Evolutionary conservation across 2,329 filamentous ascomycete species (phyloP).

Genomic region (Cucurbitaria berberidis): DNA sequence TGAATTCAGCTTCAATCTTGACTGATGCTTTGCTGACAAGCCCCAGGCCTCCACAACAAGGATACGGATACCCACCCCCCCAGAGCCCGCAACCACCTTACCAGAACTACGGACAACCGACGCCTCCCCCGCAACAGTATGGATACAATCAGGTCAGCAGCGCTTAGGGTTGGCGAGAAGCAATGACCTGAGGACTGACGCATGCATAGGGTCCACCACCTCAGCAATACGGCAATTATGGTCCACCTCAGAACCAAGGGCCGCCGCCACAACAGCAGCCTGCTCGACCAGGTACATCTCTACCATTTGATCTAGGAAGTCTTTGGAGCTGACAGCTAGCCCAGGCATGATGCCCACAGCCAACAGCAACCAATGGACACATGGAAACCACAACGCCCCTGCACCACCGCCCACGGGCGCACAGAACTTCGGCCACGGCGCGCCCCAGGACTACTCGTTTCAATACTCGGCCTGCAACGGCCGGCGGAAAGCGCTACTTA

Average conservation of each 20-base stretch:
- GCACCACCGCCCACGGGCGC: constrained; percentile 67
- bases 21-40: constrained; percentile 23
- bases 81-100: constrained; percentile 48
- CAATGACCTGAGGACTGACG: constrained; percentile 23
- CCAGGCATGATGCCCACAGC: constrained; percentile 60
- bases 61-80: constrained; percentile 44
- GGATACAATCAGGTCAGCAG: constrained; percentile 50
- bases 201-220: constrained; percentile 38
- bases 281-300: constrained; percentile 26
- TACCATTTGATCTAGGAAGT: background rate
- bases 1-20: too few relatives aligned
- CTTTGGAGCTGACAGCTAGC: constrained; percentile 42
- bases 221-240: constrained; percentile 39
- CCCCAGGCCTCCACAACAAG: constrained; percentile 40
- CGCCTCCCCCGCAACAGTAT: constrained; percentile 52
- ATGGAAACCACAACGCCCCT: constrained; percentile 65
- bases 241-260: constrained; percentile 27
- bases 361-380: constrained; percentile 46
- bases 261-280: constrained; percentile 28
- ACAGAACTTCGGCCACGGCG: constrained; percentile 68
- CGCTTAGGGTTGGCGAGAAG: background rate
- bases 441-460: constrained; percentile 80
- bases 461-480: constrained; percentile 93
- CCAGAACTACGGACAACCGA: constrained; percentile 46
- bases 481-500: constrained; percentile 83